Evolutionary conservation across 2,329 filamentous ascomycete genomes (phyloP).

Genomic region (Neopestalotiopsis clavispora): DNA sequence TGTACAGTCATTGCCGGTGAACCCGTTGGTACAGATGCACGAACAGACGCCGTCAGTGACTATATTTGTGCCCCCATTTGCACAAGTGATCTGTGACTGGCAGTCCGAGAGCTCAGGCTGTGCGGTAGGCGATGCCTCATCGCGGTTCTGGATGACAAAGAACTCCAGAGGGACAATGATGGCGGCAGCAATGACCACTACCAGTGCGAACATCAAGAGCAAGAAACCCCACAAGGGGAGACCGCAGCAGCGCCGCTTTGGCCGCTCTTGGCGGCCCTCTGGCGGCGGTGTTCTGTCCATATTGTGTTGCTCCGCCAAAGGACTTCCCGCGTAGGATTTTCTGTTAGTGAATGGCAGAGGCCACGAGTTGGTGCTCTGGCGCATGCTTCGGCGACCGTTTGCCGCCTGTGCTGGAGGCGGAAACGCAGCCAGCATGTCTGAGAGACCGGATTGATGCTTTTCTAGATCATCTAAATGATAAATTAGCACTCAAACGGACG

Average conservation of each 20-base stretch:
- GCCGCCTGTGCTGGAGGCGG: conserved; percentile 62
- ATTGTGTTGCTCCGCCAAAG: not conserved
- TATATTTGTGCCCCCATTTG: conserved; percentile 82
- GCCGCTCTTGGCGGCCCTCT: not conserved
- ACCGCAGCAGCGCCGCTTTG: conserved; percentile 76
- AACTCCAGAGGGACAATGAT: conserved; percentile 77
- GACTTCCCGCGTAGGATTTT: conserved; percentile 26
- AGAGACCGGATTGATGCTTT: conserved; percentile 58
- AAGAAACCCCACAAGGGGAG: conserved; percentile 82
- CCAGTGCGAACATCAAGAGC: conserved; percentile 64
- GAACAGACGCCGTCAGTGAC: conserved; percentile 72
- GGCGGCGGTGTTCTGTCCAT: not conserved
- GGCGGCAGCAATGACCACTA: conserved; percentile 79
- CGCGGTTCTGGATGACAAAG: conserved; percentile 61
- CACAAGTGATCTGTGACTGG: conserved; percentile 65
- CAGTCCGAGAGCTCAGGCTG: conserved; percentile 53
- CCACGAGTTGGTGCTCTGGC: conserved; percentile 56
- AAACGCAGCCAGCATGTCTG: conserved; percentile 70
- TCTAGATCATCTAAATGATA: conserved; percentile 40
- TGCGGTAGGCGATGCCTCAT: conserved; percentile 20
- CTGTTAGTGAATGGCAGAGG: conserved; percentile 44
- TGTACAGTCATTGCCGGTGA: conserved; percentile 66
- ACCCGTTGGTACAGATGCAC: conserved; percentile 89
- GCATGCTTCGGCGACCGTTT: conserved; percentile 42
- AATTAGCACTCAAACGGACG: conserved; percentile 21